Percentiles rank a stretch among this genome's conserved stretches.
Conservation (phyloP, 2,329 filamentous ascomycete genomes). For the Bipolaris victoriae region DNA sequence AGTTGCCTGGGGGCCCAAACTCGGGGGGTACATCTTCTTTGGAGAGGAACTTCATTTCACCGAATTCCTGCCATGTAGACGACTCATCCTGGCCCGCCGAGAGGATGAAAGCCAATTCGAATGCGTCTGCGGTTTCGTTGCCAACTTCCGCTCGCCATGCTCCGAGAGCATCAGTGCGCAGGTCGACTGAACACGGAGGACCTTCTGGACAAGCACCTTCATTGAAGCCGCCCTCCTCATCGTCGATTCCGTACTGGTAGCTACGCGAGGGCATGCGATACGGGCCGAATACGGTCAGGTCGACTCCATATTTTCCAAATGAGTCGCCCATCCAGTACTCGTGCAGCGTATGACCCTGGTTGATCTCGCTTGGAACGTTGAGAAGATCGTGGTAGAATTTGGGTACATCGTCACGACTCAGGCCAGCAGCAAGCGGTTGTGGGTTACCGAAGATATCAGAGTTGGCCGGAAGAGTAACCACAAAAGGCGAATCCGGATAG, state of each 20-base stretch:
- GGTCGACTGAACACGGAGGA: conserved; percentile 54
- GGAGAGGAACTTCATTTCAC: conserved; percentile 59
- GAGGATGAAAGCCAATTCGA: conserved; percentile 61
- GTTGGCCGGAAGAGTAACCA: conserved; percentile 54
- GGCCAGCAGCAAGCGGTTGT: conserved; percentile 51
- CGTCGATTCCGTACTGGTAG: conserved; percentile 60
- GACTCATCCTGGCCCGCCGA: conserved; percentile 63
- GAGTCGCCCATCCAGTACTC: conserved; percentile 66
- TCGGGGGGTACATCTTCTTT: conserved; percentile 57
- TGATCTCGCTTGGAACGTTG: conserved; percentile 58
- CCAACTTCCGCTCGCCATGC: conserved; percentile 61
- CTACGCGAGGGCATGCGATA: conserved; percentile 57
- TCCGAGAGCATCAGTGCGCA: conserved; percentile 57
- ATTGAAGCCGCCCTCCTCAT: conserved; percentile 54
- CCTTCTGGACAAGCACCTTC: conserved; percentile 55
- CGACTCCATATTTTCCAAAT: conserved; percentile 59
- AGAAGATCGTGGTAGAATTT: conserved; percentile 59
- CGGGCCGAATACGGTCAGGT: conserved; percentile 60
- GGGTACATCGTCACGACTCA: conserved; percentile 56
- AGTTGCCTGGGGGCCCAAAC: conserved; percentile 58
- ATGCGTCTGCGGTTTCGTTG: conserved; percentile 55
- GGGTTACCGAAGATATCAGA: conserved; percentile 61
- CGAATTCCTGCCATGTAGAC: conserved; percentile 63
- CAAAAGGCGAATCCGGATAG: conserved; percentile 58
- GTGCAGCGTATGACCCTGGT: conserved; percentile 60